Conservation (phyloP, 2,329 filamentous ascomycete species). For the Pseudocercospora fijiensis region DNA sequence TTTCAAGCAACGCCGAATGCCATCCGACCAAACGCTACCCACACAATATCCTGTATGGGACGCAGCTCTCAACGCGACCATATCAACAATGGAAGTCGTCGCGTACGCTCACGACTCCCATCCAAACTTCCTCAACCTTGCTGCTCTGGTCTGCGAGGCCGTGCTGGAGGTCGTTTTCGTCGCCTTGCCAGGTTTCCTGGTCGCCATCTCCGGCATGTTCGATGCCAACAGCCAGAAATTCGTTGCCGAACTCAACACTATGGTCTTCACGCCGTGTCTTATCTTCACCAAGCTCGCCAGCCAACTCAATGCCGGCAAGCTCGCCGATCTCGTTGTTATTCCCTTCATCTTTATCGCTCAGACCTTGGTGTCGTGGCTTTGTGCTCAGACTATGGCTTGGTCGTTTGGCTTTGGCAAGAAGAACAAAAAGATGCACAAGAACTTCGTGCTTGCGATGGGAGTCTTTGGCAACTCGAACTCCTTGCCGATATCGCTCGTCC, state of each 20-base stretch:
- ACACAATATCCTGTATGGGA: constrained; percentile 32
- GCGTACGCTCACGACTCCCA: constrained; percentile 39
- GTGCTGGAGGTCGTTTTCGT: constrained; percentile 95
- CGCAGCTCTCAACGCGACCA: constrained; percentile 35
- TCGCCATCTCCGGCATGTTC: constrained; percentile 87
- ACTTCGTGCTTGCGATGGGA: constrained; percentile 96
- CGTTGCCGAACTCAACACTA: constrained; percentile 91
- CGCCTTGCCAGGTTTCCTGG: constrained; percentile 87
- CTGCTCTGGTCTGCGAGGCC: constrained; percentile 86
- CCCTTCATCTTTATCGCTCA: constrained; percentile 91
- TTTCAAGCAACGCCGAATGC: constrained; percentile 39
- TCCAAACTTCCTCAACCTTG: constrained; percentile 66
- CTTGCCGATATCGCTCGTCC: constrained; percentile 89
- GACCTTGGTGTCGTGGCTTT: constrained; percentile 79
- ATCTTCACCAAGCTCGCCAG: constrained; percentile 97
- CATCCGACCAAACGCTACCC: constrained; percentile 26
- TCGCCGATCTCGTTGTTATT: constrained; percentile 87
- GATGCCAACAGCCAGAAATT: constrained; percentile 96
- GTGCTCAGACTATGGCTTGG: constrained; percentile 68
- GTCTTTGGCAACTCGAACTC: constrained; percentile 99
- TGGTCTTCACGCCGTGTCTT: constrained; percentile 93
- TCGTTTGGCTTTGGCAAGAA: constrained; percentile 65
- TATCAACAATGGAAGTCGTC: constrained; percentile 24
- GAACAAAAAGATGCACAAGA: constrained; percentile 68
- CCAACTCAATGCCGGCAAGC: constrained; percentile 86